Percentiles rank a stretch among this genome's conserved stretches.
Evolutionary conservation across 2,329 filamentous ascomycete genomes (phyloP).

Genomic region (Leptosphaerulina australis): DNA sequence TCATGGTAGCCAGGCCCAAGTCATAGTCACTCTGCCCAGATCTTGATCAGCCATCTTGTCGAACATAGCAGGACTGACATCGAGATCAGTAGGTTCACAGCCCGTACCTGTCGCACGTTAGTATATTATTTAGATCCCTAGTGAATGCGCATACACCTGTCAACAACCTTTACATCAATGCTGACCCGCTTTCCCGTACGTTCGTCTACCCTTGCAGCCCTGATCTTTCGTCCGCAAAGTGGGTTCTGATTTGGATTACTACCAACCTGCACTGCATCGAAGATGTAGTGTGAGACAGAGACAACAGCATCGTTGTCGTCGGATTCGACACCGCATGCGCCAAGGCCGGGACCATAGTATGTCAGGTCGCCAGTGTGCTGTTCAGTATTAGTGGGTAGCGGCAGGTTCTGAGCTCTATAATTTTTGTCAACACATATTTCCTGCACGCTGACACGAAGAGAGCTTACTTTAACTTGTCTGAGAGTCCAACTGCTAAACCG

Average conservation of each 20-base stretch:
- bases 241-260: slow-evolving; percentile 67
- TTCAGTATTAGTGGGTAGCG: slow-evolving; percentile 58
- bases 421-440: background rate
- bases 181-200: slow-evolving; percentile 54
- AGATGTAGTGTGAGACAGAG: slow-evolving; percentile 70
- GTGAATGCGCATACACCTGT: slow-evolving; percentile 61
- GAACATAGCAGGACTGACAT: slow-evolving; percentile 58
- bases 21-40: slow-evolving; percentile 55
- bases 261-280: slow-evolving; percentile 62
- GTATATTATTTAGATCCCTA: background rate
- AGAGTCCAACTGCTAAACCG: slow-evolving; percentile 51
- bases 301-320: slow-evolving; percentile 64
- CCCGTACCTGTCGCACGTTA: slow-evolving; percentile 50
- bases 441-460: too few relatives aligned
- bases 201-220: slow-evolving; percentile 59
- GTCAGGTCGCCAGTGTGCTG: slow-evolving; percentile 69
- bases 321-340: slow-evolving; percentile 70
- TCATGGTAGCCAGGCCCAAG: slow-evolving; percentile 58
- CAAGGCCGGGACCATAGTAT: slow-evolving; percentile 70
- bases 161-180: slow-evolving; percentile 69
- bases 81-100: slow-evolving; percentile 57
- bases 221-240: slow-evolving; percentile 70
- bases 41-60: slow-evolving; percentile 54
- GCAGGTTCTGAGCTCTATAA: slow-evolving; percentile 51
- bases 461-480: slow-evolving; percentile 28